phyloP scores from a whole-genome alignment of 1,284 basidiomycete species.

The Cryptococcus deneoformans region DNA sequence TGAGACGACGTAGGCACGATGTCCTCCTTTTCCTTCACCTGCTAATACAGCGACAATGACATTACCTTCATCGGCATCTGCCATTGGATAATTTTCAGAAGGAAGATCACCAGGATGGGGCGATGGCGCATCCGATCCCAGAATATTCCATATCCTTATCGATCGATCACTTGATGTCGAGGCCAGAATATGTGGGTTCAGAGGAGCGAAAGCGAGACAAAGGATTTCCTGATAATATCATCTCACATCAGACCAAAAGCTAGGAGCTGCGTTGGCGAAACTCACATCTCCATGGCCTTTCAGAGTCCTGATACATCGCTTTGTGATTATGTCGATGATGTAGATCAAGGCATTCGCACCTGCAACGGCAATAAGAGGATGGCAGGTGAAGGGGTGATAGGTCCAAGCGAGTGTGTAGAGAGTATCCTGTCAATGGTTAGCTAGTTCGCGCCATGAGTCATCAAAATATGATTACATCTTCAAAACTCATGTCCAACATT shows the following conservation, averaged over 20 bases:
- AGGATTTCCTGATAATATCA: constrained; percentile 21
- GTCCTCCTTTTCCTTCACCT: constrained; percentile 25
- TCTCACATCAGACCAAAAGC: not conserved
- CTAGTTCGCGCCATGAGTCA: not conserved
- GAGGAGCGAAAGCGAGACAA: constrained; percentile 22
- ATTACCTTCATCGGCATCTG: constrained; percentile 31
- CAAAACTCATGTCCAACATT: too few species aligned
- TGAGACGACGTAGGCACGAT: constrained; percentile 16
- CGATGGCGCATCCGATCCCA: constrained; percentile 13
- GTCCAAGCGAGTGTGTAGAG: constrained; percentile 30
- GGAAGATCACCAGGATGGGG: not conserved
- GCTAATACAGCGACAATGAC: constrained; percentile 21
- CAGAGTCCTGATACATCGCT: constrained; percentile 13
- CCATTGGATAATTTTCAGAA: constrained; percentile 29
- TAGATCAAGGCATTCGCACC: constrained; percentile 24
- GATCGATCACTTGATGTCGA: constrained; percentile 36
- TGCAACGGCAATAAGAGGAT: constrained; percentile 29
- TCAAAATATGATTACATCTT: too few species aligned
- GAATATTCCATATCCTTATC: constrained; percentile 36
- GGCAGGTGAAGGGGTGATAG: constrained; percentile 25
- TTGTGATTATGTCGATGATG: constrained; percentile 19
- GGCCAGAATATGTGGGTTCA: constrained; percentile 36
- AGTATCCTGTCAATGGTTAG: constrained; percentile 8
- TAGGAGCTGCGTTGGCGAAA: not conserved
- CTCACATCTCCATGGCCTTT: constrained; percentile 38